Base-by-base conservation (phyloP, 2,329 filamentous ascomycete species). In the Trichophyton benhamiae region DNA sequence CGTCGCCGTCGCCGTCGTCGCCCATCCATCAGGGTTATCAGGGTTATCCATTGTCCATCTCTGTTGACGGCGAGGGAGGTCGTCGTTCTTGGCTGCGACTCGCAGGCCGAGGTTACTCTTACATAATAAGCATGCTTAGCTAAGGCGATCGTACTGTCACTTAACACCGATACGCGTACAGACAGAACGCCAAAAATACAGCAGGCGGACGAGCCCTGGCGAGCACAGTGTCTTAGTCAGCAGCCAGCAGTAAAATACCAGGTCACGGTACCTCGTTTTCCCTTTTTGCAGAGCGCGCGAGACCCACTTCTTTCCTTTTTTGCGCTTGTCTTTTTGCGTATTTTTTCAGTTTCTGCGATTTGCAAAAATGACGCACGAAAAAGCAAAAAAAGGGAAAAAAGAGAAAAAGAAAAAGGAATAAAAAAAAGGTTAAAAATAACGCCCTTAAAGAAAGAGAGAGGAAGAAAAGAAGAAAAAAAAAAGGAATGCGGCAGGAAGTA, bases 221-320 rank as follows among this genome's bases (percentile, higher is more conserved):
- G 11, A 27, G 6, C 1, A 15, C 22, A 25, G 17, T 1, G 11
- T 2, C 22, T 53, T n/a, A 30, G 49, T 53, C 49, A 53, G 20
- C 49, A 33, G 22, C 9, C 17, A 48, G 44, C 20, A 25, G 44
- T 25, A 48, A 48, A 13, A 22, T 48, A 53, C 49, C 22, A 27
- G 49, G 49, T 53, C 49, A 53, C 49, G 49, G 49, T 53, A 53
- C 49, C 49, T 53, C 49, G 49, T 53, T 53, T 53, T 53, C 49
- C 33, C 11, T 38, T 38, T 38, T 38, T 38, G 33, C 33, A 38
- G 13, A 38, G 33, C 9, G 33, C 33, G 33, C 27, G 11, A 11
- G 33, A 13, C 33, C 33, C 33, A 38, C 33, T 53, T 53, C 49
- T 53, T 53, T 25, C 49, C 27, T 33, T 27, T 13, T 53, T 33